Evolutionary conservation across 306 rosid genomes (phyloP).

Genomic region (Urtica urens): DNA sequence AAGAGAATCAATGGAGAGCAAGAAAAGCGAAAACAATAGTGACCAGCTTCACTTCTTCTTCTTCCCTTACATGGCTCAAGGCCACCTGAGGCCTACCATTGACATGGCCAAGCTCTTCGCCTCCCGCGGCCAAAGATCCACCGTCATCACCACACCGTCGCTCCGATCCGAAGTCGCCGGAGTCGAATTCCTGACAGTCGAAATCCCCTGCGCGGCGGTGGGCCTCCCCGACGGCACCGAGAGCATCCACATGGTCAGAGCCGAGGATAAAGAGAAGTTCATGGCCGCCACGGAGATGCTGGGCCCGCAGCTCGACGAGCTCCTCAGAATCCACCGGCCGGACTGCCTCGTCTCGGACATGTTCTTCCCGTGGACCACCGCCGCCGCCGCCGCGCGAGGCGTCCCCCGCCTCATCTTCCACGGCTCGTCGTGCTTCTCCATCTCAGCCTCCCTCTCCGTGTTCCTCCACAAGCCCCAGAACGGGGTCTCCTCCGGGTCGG

Average conservation of each 20-base stretch:
- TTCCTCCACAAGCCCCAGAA: conserved; percentile 2
- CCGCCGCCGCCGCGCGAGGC: conserved; percentile 30
- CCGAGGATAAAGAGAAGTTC: background rate
- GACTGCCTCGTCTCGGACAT: conserved; percentile 38
- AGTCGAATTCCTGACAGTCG: conserved; percentile 3
- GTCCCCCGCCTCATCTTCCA: conserved; percentile 56
- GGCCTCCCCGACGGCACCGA: conserved; percentile 39
- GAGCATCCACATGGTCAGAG: conserved; percentile 9
- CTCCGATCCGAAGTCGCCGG: background rate
- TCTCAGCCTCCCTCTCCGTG: conserved; percentile 18
- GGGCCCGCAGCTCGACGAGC: conserved; percentile 28
- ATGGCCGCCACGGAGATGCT: conserved; percentile 22
- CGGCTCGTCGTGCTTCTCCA: conserved; percentile 37
- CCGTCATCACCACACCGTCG: conserved; percentile 41
- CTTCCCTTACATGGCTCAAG: conserved; percentile 37
- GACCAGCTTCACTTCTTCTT: conserved; percentile 20
- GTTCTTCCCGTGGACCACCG: conserved; percentile 40
- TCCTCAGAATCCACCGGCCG: conserved; percentile 25
- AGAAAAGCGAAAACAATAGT: background rate
- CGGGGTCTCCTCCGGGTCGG: conserved; percentile 3
- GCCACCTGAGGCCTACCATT: conserved; percentile 26
- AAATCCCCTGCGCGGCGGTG: conserved; percentile 29
- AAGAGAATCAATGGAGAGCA: background rate
- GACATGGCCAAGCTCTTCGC: conserved; percentile 40
- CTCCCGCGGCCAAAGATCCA: conserved; percentile 15